Base-by-base conservation (phyloP, 2,329 filamentous ascomycete genomes). In the Tolypocladium cylindrosporum region DNA sequence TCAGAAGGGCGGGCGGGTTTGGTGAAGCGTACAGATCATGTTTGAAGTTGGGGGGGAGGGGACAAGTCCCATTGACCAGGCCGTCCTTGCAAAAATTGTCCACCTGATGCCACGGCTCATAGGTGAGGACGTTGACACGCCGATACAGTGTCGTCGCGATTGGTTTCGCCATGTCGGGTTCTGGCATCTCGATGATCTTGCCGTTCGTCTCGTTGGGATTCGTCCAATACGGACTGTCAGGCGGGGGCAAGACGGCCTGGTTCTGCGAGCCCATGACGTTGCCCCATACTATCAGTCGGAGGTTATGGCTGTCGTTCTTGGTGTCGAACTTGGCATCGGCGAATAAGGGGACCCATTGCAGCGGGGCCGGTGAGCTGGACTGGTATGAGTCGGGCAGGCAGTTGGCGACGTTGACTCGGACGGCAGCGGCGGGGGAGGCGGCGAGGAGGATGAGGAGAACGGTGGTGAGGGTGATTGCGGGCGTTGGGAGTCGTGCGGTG, bases 271-370 rank as follows among this genome's bases (percentile, higher is more conserved):
- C 94, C 10, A 87, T 89, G 37, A 97, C 91, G 72, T 97, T 97
- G 55, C 92, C 93, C 77, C 91, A 97, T 53, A 96, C 82, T 1
- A 86, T 94, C 57, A 97, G 77, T 61, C 83, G 85, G 54, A 99
- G 78, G 45, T 80, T 83, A 68, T 92, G 84, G 55, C 75, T 79
- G 5, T 81, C 70, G 61, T 81, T 75, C 16, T 75, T 71, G 36
- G 81, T 79, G 65, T 90, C 81, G 76, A 96, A 96, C 24, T 76
- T 74, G 58, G 90, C 93, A 66, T 89, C 85, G 58, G 94, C 83
- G 64, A 82, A 85, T 41, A 87, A 72, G 3, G 94, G 92, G 14
- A 85, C 78, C 76, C 93, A 96, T 75, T 97, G 91, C 39, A 97
- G 80, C 61, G 81, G 81, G 41, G 76, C 72, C 16, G 87, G 82